Evolutionary conservation across 2,329 filamentous ascomycete species (phyloP), one percentile per base, ranked within the genome.

Genomic region (Sporothrix sp.): DNA sequence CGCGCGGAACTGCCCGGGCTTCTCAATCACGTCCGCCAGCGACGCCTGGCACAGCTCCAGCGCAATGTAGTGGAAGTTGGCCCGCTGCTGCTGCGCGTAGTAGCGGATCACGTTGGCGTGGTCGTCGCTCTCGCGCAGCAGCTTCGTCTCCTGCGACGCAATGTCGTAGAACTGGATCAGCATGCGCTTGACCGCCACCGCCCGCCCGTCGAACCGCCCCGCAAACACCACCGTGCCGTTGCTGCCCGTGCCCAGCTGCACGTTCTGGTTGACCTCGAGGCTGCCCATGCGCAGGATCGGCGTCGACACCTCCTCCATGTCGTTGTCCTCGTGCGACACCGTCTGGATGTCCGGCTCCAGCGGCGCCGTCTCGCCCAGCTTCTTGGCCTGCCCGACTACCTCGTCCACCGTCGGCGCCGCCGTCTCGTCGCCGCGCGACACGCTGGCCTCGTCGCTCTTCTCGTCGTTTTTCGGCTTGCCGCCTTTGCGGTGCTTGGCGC

Each of bases 51-150:
- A 98, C 6, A 95, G 78, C 66, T 98, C 93, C 20, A 98, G 71
- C 0, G 91, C 93, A 60, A 98, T 98, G 65, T 98, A 98, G 33
- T 97, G 75, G 66, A 98, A 98, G 16, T 87, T 86, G 32, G 86
- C 80, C 10, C 88, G 87, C 59, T 86, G 83, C 60, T 95, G 87
- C 60, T 95, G 90, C 44, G 90, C 89, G 62, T 88, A 96, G 63
- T 98, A 98, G 35, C 91, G 87, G 57, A 98, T 95, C 37, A 98
- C 91, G 64, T 98, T 97, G 11, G 85, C 84, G 61, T 98, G 93
- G 60, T 96, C 87, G 59, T 98, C 93, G 61, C 90, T 96, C 65
- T 96, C 89, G 54, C 94, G 79, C 10, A 98, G 70, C 48, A 97
- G 73, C 54, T 85, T 85, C 1, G 95, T 95, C 68, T 98, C 93